A percentile compares a stretch with the other conserved stretches of the same genome.
These are phyloP conservation scores for Citrullus amarus DNA, from an alignment of 306 rosid genomes.

Conservation along the genomic window DNA sequence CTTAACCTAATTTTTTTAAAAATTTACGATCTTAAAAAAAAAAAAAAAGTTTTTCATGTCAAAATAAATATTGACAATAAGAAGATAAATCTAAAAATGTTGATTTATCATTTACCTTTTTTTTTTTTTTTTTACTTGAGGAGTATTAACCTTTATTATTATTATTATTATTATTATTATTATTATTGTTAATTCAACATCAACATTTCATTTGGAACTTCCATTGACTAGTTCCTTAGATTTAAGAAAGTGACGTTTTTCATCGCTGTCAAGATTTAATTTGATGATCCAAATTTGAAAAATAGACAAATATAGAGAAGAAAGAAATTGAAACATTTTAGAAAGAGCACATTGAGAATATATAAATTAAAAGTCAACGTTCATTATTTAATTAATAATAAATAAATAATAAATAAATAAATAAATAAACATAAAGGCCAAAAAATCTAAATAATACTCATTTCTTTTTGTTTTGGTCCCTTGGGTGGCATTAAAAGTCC, in stretches of 20 bases:
- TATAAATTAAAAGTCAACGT: background rate
- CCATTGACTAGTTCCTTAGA: background rate
- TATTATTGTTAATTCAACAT: background rate
- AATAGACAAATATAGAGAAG: background rate
- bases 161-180: too few relatives aligned
- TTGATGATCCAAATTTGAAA: background rate
- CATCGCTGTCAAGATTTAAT: background rate
- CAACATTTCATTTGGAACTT: background rate
- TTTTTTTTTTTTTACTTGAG: background rate
- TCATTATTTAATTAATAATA: background rate
- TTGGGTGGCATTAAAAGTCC: background rate
- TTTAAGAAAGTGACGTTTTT: background rate
- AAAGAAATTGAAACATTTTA: background rate
- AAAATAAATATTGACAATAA: too few relatives aligned
- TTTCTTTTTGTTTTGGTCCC: background rate
- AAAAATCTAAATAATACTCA: background rate
- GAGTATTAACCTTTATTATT: background rate
- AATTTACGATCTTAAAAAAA: too few relatives aligned
- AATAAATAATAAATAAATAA: too few relatives aligned
- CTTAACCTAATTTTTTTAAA: too few relatives aligned
- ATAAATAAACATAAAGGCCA: background rate
- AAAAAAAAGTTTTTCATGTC: too few relatives aligned
- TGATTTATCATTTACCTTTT: too few relatives aligned
- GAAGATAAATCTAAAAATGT: too few relatives aligned
- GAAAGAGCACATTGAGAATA: background rate